Evolutionary conservation across 1,284 basidiomycete genomes (phyloP).

Genomic region (Heterobasidion parviporum): DNA sequence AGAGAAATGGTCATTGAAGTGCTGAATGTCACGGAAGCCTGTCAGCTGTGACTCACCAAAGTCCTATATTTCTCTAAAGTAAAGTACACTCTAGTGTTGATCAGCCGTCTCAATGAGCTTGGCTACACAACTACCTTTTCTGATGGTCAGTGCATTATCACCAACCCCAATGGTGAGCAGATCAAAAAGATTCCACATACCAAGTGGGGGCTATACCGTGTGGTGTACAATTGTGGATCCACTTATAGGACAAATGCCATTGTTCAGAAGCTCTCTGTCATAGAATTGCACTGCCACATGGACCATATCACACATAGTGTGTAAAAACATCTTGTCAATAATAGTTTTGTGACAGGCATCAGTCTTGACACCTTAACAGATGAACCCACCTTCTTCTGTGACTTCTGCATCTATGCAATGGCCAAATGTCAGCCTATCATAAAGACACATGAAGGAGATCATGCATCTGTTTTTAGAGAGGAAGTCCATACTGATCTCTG

Average conservation of each 20-base stretch:
- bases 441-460: background rate
- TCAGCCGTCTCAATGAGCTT: slow-evolving; percentile 23
- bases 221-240: background rate
- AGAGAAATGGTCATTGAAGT: slow-evolving; percentile 28
- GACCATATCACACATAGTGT: background rate
- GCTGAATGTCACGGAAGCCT: slow-evolving; percentile 22
- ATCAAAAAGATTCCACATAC: background rate
- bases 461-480: background rate
- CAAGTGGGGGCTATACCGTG: background rate
- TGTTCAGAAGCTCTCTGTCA: background rate
- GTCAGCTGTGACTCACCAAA: slow-evolving; percentile 21
- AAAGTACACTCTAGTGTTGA: slow-evolving; percentile 25
- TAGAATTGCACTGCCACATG: background rate
- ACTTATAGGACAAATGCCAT: background rate
- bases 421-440: background rate
- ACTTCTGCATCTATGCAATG: background rate
- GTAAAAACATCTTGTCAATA: background rate
- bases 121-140: slow-evolving; percentile 22
- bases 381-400: background rate
- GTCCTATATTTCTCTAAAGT: slow-evolving; percentile 27
- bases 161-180: background rate
- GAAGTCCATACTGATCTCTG: background rate
- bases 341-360: background rate
- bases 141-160: slow-evolving; percentile 1
- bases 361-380: background rate